Percentiles rank a stretch among this genome's conserved stretches.
Conservation (phyloP, 2,329 filamentous ascomycete genomes). For the Ceratocystis ficicola region DNA sequence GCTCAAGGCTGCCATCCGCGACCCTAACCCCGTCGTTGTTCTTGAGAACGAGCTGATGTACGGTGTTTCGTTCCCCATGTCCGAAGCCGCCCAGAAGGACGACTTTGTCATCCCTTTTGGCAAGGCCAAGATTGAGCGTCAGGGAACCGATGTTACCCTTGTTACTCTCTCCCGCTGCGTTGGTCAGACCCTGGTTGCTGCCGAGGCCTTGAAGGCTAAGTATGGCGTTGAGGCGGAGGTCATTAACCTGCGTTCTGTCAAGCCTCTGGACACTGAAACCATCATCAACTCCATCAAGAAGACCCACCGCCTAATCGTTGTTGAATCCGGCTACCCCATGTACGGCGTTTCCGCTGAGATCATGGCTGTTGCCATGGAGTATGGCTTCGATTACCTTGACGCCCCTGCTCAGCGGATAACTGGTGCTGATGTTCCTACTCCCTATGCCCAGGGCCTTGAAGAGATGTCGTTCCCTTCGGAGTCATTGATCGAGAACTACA, state of each 20-base stretch:
- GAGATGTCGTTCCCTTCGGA: slow-evolving; percentile 91
- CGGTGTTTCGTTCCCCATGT: slow-evolving; percentile 92
- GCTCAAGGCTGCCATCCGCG: slow-evolving; percentile 91
- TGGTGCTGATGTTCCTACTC: slow-evolving; percentile 92
- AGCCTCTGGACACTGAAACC: slow-evolving; percentile 87
- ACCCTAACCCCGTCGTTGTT: slow-evolving; percentile 91
- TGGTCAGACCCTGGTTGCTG: slow-evolving; percentile 77
- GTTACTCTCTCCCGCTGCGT: slow-evolving; percentile 92
- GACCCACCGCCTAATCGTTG: slow-evolving; percentile 78
- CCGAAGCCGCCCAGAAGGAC: slow-evolving; percentile 84
- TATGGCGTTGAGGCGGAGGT: slow-evolving; percentile 94
- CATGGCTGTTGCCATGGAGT: slow-evolving; percentile 89
- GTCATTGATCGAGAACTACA: slow-evolving; percentile 73
- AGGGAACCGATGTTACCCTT: slow-evolving; percentile 90
- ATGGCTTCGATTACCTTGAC: slow-evolving; percentile 94
- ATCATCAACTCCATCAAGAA: slow-evolving; percentile 98
- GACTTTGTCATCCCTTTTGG: slow-evolving; percentile 96
- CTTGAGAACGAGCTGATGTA: slow-evolving; percentile 87
- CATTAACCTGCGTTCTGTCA: slow-evolving; percentile 94
- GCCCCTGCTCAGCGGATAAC: slow-evolving; percentile 88
- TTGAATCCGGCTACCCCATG: slow-evolving; percentile 92
- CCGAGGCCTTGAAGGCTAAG: slow-evolving; percentile 86
- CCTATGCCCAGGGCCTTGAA: slow-evolving; percentile 86
- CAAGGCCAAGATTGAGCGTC: slow-evolving; percentile 97
- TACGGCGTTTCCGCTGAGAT: slow-evolving; percentile 91